Evolutionary conservation across 2,329 filamentous ascomycete genomes (phyloP), one percentile per base, ranked within the genome.

Genomic region (Ophiostoma quercus): DNA sequence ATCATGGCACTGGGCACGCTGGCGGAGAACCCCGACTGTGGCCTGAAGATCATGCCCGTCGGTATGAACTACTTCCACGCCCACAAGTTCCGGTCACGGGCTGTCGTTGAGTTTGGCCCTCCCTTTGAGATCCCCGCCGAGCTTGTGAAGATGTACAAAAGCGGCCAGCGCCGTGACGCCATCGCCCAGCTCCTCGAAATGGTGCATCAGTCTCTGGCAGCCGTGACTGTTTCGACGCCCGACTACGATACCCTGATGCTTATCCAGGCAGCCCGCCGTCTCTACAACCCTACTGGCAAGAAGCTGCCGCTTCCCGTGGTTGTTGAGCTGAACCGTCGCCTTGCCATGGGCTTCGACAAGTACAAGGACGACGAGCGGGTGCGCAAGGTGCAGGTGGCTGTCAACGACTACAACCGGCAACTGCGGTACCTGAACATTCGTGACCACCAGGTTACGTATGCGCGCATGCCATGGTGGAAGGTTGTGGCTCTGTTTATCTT

Each of bases 51-150:
- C 75, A 92, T 99, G 32, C 95, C 95, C 3, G 94, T 95, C 68
- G 94, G 94, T 75, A 97, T 99, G 94, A 99, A 99, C 80, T 99
- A 99, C 80, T 99, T 99, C 81, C 94, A 98, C 79, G 92, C 94
- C 0, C 94, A 99, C 84, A 99, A 98, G 79, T 99, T 99, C 80
- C 90, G 94, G 65, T 98, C 94, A 73, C 88, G 95, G 77, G 95
- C 94, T 47, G 94, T 99, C 4, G 89, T 98, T 71, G 95, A 99
- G 77, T 99, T 98, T 75, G 95, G 95, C 9, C 89, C 88, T 34
- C 93, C 95, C 0, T 89, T 98, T 73, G 91, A 96, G 74, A 88
- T 98, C 11, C 90, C 93, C 0, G 82, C 83, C 25, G 91, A 96
- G 76, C 82, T 97, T 43, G 92, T 97, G 5, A 86, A 94, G 72